Evolutionary conservation across 805 yeast species (phyloP).

Genomic region (Tanozyma kutaoensis): DNA sequence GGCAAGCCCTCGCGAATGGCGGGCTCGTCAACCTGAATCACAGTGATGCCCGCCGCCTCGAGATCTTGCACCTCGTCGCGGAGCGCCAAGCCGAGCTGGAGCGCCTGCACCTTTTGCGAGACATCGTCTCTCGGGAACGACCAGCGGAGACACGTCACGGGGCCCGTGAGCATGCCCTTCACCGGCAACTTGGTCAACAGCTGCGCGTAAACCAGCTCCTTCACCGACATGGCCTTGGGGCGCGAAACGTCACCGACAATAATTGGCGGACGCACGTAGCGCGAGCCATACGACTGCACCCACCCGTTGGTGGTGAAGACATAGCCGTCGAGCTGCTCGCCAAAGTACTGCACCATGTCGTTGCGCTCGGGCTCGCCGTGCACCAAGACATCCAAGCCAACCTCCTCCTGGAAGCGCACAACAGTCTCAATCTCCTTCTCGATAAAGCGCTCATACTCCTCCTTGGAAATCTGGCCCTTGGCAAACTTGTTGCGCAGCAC

Average conservation of each 20-base stretch:
- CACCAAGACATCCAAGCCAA: slow-evolving; percentile 94
- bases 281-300: slow-evolving; percentile 99
- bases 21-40: slow-evolving; percentile 99
- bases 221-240: slow-evolving; percentile 97
- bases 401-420: slow-evolving; percentile 98
- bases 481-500: slow-evolving; percentile 95
- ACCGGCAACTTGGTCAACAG: slow-evolving; percentile 89
- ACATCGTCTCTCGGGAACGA: slow-evolving; percentile 99
- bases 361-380: slow-evolving; percentile 99
- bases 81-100: slow-evolving; percentile 93
- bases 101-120: slow-evolving; percentile 83
- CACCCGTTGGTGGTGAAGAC: slow-evolving; percentile 99
- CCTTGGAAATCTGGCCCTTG: slow-evolving; percentile 92
- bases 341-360: slow-evolving; percentile 99
- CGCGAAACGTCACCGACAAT: slow-evolving; percentile 98
- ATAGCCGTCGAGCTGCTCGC: slow-evolving; percentile 97
- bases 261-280: slow-evolving; percentile 99
- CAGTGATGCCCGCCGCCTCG: slow-evolving; percentile 96
- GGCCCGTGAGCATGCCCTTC: slow-evolving; percentile 99
- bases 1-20: slow-evolving; percentile 99
- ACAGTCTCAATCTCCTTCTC: slow-evolving; percentile 93
- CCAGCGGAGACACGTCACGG: slow-evolving; percentile 99
- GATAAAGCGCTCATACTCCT: slow-evolving; percentile 92
- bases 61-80: slow-evolving; percentile 98
- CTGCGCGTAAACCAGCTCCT: slow-evolving; percentile 99